Evolutionary conservation across 1,284 basidiomycete species (phyloP), one percentile per base, ranked within the genome.

Genomic region (Ustilago loliicola): DNA sequence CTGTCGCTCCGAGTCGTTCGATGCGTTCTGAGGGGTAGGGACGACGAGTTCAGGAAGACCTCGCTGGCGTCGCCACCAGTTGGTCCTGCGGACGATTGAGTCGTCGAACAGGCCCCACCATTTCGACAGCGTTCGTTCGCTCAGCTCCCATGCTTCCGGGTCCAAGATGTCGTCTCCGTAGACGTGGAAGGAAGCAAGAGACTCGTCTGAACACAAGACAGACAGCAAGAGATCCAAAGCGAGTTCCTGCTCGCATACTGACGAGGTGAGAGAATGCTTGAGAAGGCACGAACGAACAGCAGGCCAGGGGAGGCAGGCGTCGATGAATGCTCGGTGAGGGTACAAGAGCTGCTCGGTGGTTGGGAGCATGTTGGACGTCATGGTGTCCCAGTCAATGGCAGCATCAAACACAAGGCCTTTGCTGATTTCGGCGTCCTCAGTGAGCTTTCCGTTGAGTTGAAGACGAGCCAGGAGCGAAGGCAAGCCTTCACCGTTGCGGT

Each of bases 41-140:
- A 57, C 9, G 25, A 45, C 29, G 27, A 69, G 66, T 8, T 55
- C 32, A 2, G 29, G 4, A 11, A 80, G 57, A 2, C 76, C 75
- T 23, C 79, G 69, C 60, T 73, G 78, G 30, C 69, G 61, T 38
- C 80, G 55, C 80, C 80, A 81, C 72, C 74, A 81, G 25, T 77
- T 79, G 32, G 79, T 72, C 21, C 79, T 60, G 23, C 61, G 58
- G 15, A 81, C 8, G 21, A 67, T 57, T 3, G 70, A 61, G 4
- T 71, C 64, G 50, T 81, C 80, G n/a, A 80, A 70, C 15, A 81
- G 60, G 2, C 73, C 71, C 61, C 62, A 73, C 80, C 80, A 81
- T 59, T 80, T 80, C 4, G 29, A 47, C 7, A 64, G 36, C 58
- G 79, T 72, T 1, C 55, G 48, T 36, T 78, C 55, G 65, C 64